Conservation (phyloP, 2,329 filamentous ascomycete species). For the Xylaria sp. region DNA sequence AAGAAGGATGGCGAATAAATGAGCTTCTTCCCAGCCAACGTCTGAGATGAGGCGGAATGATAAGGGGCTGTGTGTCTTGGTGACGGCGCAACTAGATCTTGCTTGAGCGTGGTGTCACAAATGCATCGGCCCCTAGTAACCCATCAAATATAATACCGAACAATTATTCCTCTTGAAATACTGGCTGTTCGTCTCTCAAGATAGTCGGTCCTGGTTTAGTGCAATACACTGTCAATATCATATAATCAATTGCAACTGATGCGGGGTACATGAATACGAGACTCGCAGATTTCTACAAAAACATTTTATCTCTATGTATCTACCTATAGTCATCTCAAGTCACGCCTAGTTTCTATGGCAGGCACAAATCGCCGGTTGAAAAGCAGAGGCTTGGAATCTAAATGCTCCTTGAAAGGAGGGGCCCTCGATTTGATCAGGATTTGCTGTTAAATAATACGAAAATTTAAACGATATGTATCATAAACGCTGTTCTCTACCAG, state of each 20-base stretch:
- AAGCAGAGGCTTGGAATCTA: background rate
- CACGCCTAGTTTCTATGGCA: background rate
- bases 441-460: background rate
- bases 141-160: background rate
- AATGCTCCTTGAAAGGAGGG: background rate
- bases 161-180: background rate
- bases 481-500: constrained; percentile 18
- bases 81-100: background rate
- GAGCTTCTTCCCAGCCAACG: too few relatives aligned
- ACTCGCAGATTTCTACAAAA: background rate
- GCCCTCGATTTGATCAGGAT: background rate
- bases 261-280: background rate
- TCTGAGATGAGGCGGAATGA: background rate
- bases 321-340: background rate
- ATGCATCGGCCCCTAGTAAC: background rate
- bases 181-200: background rate
- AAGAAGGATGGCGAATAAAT: constrained; percentile 40
- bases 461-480: background rate
- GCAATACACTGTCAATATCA: background rate
- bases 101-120: background rate
- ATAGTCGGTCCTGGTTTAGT: background rate
- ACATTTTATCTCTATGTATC: background rate
- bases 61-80: background rate
- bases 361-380: background rate
- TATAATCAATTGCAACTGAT: background rate